Conservation (phyloP, 2,329 filamentous ascomycete species). For the Pseudocercospora pini-densiflorae region DNA sequence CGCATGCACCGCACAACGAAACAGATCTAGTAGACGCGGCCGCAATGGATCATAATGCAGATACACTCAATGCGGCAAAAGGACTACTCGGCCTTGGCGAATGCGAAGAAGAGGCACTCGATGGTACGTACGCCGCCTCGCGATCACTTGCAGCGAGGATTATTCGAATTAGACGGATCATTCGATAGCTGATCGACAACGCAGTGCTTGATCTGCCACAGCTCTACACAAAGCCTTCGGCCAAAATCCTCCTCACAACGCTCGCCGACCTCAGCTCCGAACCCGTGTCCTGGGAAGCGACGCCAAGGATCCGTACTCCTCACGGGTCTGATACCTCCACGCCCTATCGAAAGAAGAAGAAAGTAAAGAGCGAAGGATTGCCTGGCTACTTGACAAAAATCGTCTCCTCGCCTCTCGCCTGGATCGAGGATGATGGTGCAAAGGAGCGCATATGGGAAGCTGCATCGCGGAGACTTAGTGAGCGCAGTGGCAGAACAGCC, state of each 20-base stretch:
- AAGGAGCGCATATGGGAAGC: constrained; percentile 75
- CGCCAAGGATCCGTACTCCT: constrained; percentile 33
- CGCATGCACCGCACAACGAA: background rate
- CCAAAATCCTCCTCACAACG: constrained; percentile 64
- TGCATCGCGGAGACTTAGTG: constrained; percentile 78
- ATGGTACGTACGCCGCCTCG: constrained; percentile 33
- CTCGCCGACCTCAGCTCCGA: constrained; percentile 70
- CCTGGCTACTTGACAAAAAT: constrained; percentile 71
- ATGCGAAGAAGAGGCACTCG: constrained; percentile 37
- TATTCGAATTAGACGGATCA: background rate
- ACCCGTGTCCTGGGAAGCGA: constrained; percentile 69
- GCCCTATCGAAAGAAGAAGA: constrained; percentile 37
- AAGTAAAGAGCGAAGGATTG: constrained; percentile 56
- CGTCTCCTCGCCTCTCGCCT: constrained; percentile 68
- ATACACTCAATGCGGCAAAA: background rate
- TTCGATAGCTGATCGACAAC: constrained; percentile 11
- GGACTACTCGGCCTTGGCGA: constrained; percentile 5
- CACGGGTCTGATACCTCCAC: constrained; percentile 30
- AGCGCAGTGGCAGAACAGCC: constrained; percentile 78
- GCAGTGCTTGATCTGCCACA: constrained; percentile 78
- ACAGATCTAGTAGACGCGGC: background rate
- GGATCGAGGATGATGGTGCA: constrained; percentile 69
- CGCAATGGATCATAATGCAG: constrained; percentile 7
- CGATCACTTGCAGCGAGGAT: constrained; percentile 5
- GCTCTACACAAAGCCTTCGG: constrained; percentile 75